phyloP scores from a whole-genome alignment of 2,329 filamentous ascomycete species.

The Colletotrichum zoysiae region DNA sequence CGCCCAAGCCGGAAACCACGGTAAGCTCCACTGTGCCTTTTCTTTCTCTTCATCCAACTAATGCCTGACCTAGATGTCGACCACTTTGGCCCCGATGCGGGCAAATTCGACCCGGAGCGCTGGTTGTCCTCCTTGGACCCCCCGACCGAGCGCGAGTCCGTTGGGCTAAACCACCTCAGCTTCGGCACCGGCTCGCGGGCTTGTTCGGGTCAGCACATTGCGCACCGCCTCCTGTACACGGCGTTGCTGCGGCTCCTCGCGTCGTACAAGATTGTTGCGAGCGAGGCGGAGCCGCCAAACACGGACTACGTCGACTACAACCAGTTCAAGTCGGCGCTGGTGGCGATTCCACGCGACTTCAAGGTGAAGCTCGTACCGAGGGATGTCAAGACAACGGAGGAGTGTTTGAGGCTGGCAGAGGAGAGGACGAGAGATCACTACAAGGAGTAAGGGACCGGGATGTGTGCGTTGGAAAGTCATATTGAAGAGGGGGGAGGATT shows the following conservation, averaged over 20 bases:
- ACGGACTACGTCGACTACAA: slow-evolving; percentile 70
- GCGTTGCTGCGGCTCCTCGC: slow-evolving; percentile 70
- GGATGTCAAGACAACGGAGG: slow-evolving; percentile 50
- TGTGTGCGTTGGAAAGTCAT: neutral
- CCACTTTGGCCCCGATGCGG: slow-evolving; percentile 72
- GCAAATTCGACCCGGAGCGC: slow-evolving; percentile 76
- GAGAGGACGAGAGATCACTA: slow-evolving; percentile 4
- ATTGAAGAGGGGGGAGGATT: neutral
- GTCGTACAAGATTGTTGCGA: slow-evolving; percentile 64
- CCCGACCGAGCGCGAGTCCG: slow-evolving; percentile 58
- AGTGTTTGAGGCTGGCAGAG: slow-evolving; percentile 3
- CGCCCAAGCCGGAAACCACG: slow-evolving; percentile 48
- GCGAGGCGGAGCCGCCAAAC: slow-evolving; percentile 60
- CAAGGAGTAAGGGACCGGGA: neutral
- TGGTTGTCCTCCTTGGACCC: slow-evolving; percentile 61
- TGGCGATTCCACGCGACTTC: slow-evolving; percentile 73
- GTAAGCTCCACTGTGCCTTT: slow-evolving; percentile 49
- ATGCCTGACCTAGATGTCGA: slow-evolving; percentile 73
- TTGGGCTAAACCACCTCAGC: slow-evolving; percentile 71
- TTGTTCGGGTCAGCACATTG: slow-evolving; percentile 73
- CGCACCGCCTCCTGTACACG: slow-evolving; percentile 73
- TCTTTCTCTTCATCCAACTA: slow-evolving; percentile 55
- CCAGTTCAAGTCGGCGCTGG: slow-evolving; percentile 67
- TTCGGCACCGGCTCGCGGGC: slow-evolving; percentile 74
- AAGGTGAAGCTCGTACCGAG: slow-evolving; percentile 68